Evolutionary conservation across 1,284 basidiomycete genomes (phyloP).

Genomic region (Papiliotrema flavescens): DNA sequence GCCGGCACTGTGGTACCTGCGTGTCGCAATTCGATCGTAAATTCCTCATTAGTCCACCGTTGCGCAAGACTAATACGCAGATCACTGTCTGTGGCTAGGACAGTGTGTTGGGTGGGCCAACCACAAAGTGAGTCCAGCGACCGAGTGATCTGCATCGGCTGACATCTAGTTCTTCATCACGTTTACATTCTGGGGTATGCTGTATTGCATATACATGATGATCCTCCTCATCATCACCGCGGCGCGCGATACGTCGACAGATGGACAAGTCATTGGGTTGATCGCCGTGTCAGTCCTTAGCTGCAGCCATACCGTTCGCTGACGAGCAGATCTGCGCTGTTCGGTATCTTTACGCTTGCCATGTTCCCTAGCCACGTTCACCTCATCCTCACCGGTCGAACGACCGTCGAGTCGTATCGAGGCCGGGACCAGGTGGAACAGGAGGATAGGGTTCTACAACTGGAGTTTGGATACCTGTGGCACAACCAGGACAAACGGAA

Average conservation of each 20-base stretch:
- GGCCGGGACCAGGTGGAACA: slow-evolving; percentile 34
- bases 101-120: slow-evolving; percentile 48
- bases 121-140: slow-evolving; percentile 32
- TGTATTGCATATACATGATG: slow-evolving; percentile 37
- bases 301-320: not conserved
- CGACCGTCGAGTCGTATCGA: slow-evolving; percentile 43
- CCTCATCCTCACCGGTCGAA: slow-evolving; percentile 34
- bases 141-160: too few relatives aligned
- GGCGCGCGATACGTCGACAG: slow-evolving; percentile 15
- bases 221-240: slow-evolving; percentile 28
- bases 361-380: slow-evolving; percentile 39
- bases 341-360: slow-evolving; percentile 37
- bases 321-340: slow-evolving; percentile 33
- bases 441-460: slow-evolving; percentile 32
- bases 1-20: slow-evolving; percentile 47
- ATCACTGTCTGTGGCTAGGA: slow-evolving; percentile 47
- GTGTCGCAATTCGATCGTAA: slow-evolving; percentile 43
- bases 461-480: slow-evolving; percentile 34
- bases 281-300: slow-evolving; percentile 35
- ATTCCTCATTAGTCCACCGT: not conserved
- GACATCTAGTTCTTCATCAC: slow-evolving; percentile 41
- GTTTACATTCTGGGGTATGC: slow-evolving; percentile 42
- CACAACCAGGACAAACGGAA: slow-evolving; percentile 23
- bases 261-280: slow-evolving; percentile 43
- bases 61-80: slow-evolving; percentile 10